Percentiles rank a stretch among this genome's conserved stretches.
Evolutionary conservation across 306 rosid species (phyloP).

Genomic region (Glycine soja): DNA sequence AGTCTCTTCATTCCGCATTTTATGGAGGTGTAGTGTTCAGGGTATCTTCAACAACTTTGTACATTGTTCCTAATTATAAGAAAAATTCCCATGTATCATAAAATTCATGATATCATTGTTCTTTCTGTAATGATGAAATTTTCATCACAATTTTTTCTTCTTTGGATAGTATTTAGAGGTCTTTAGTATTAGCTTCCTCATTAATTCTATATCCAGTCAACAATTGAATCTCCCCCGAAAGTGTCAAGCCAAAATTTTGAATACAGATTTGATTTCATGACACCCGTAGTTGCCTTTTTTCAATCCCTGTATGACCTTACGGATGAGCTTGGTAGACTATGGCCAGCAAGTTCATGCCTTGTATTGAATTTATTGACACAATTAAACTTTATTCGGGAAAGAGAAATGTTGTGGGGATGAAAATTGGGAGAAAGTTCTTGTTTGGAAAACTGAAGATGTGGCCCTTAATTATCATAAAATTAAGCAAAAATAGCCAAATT

Average conservation of each 20-base stretch:
- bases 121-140: constrained; percentile 35
- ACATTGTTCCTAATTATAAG: constrained; percentile 21
- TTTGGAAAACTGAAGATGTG: background rate
- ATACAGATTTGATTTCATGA: too few relatives aligned
- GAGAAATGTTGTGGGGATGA: too few relatives aligned
- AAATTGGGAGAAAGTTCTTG: too few relatives aligned
- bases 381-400: too few relatives aligned
- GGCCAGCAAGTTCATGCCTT: too few relatives aligned
- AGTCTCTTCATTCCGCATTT: constrained; percentile 30
- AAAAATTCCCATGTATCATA: constrained; percentile 34
- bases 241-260: too few relatives aligned
- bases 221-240: background rate
- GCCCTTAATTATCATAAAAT: background rate
- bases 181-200: constrained; percentile 25
- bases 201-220: background rate
- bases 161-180: background rate
- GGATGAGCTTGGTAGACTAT: too few relatives aligned
- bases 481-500: too few relatives aligned
- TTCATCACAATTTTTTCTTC: background rate
- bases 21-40: constrained; percentile 36
- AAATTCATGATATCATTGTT: constrained; percentile 16
- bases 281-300: too few relatives aligned
- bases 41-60: constrained; percentile 38
- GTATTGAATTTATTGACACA: too few relatives aligned
- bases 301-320: too few relatives aligned